Conservation (phyloP, 495 filamentous ascomycete genomes). For the Extremus antarcticus region DNA sequence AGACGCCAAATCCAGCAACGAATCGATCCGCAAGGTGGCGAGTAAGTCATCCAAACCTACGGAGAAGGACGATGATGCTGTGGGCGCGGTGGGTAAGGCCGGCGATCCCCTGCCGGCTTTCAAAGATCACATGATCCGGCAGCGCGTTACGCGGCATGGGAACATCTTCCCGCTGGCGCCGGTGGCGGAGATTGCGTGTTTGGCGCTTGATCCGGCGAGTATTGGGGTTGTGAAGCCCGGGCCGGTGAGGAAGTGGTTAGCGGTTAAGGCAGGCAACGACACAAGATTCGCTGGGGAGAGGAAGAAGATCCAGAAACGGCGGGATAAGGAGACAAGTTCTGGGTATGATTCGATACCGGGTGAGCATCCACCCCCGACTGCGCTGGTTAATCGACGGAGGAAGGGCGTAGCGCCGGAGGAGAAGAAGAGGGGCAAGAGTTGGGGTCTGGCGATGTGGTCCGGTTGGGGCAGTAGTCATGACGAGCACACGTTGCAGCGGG, state of each 20-base stretch:
- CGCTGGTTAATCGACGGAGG: conserved; percentile 59
- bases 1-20: conserved; percentile 6
- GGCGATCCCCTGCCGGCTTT: conserved; percentile 74
- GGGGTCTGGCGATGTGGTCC: conserved; percentile 73
- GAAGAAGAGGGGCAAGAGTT: conserved; percentile 45
- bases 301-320: conserved; percentile 53
- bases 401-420: conserved; percentile 32
- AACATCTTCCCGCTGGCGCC: conserved; percentile 54
- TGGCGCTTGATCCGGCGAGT: conserved; percentile 47
- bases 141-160: conserved; percentile 70
- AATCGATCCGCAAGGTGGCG: not conserved
- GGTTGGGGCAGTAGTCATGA: conserved; percentile 82
- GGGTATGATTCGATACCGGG: conserved; percentile 62
- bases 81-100: conserved; percentile 56
- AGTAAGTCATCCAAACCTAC: too few species aligned
- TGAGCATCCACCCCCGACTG: conserved; percentile 71
- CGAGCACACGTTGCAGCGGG: conserved; percentile 48
- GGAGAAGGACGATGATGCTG: not conserved
- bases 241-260: conserved; percentile 75
- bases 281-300: conserved; percentile 54
- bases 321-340: conserved; percentile 55
- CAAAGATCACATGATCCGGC: conserved; percentile 78
- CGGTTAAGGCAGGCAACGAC: conserved; percentile 59
- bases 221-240: conserved; percentile 71
- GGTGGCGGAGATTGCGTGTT: conserved; percentile 46